A percentile compares a stretch with the other conserved stretches of the same genome.
phyloP scores from a whole-genome alignment of 306 rosid genomes.

The Purshia tridentata region DNA sequence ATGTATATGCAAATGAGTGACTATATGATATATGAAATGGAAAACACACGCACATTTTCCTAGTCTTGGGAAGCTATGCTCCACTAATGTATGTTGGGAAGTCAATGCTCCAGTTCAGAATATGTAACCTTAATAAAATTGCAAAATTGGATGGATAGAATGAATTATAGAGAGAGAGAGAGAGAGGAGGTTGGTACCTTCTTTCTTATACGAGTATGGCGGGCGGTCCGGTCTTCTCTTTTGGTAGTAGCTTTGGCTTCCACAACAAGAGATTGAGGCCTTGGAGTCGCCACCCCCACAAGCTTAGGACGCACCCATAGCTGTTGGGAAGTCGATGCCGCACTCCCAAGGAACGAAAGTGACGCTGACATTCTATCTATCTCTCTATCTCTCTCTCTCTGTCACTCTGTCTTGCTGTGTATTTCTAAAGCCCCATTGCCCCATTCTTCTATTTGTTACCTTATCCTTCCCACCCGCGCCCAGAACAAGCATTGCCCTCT shows the following conservation, averaged over 20 bases:
- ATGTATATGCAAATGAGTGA: not conserved
- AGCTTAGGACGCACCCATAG: conserved; percentile 22
- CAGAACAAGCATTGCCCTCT: too few species aligned
- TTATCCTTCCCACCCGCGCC: not conserved
- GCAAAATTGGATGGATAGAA: not conserved
- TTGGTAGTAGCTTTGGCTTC: conserved; percentile 53
- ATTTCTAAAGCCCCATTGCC: not conserved
- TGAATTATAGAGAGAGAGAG: not conserved
- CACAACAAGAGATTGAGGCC: conserved; percentile 34
- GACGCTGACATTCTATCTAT: conserved; percentile 20
- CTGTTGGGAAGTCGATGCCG: conserved; percentile 8
- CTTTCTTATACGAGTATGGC: conserved; percentile 63
- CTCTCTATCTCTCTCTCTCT: conserved; percentile 3
- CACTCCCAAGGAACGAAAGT: conserved; percentile 6
- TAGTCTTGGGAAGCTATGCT: not conserved
- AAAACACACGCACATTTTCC: not conserved
- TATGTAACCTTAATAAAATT: not conserved
- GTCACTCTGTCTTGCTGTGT: not conserved
- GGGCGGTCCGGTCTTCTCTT: conserved; percentile 65
- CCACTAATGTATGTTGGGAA: not conserved
- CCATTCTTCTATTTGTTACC: not conserved
- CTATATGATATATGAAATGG: not conserved
- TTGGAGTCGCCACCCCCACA: not conserved
- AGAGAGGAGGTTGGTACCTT: conserved; percentile 31
- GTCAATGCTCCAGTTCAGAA: not conserved